These are phyloP conservation scores for Dentipellis sp. DNA, from an alignment of 768 basidiomycete genomes.

Conservation along the genomic window DNA sequence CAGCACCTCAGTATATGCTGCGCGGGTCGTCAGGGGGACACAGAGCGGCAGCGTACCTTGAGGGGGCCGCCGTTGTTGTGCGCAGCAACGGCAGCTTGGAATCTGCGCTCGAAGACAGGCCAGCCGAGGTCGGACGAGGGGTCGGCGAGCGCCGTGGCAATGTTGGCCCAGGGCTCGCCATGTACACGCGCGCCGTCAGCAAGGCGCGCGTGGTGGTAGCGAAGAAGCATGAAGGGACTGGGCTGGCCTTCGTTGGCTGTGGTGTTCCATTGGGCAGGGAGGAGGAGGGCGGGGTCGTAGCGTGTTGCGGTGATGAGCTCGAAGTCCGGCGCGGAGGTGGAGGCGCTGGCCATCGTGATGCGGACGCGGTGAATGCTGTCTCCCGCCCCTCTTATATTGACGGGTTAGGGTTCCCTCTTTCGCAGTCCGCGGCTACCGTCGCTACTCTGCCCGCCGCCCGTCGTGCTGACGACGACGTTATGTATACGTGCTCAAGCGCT, in stretches of 20 bases:
- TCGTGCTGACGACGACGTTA: background rate
- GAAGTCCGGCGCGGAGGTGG: constrained; percentile 8
- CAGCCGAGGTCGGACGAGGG: constrained; percentile 29
- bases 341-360: too few relatives aligned
- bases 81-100: constrained; percentile 31
- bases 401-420: background rate
- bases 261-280: constrained; percentile 44
- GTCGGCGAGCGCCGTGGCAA: constrained; percentile 4
- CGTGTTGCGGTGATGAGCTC: constrained; percentile 45
- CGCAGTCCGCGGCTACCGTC: too few relatives aligned
- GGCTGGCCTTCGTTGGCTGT: constrained; percentile 35
- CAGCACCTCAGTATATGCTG: background rate
- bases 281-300: constrained; percentile 43
- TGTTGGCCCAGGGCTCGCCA: constrained; percentile 29
- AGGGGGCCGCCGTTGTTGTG: constrained; percentile 7
- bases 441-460: background rate
- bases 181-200: constrained; percentile 38
- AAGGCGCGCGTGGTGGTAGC: constrained; percentile 54
- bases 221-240: constrained; percentile 53
- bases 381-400: too few relatives aligned
- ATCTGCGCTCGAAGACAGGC: constrained; percentile 30
- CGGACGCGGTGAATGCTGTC: too few relatives aligned
- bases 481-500: background rate
- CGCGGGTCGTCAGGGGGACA: background rate
- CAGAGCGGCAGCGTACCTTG: constrained; percentile 2